These are phyloP conservation scores for Cryoendolithus antarcticus DNA, from an alignment of 2,329 filamentous ascomycete species.

Conservation along the genomic window DNA sequence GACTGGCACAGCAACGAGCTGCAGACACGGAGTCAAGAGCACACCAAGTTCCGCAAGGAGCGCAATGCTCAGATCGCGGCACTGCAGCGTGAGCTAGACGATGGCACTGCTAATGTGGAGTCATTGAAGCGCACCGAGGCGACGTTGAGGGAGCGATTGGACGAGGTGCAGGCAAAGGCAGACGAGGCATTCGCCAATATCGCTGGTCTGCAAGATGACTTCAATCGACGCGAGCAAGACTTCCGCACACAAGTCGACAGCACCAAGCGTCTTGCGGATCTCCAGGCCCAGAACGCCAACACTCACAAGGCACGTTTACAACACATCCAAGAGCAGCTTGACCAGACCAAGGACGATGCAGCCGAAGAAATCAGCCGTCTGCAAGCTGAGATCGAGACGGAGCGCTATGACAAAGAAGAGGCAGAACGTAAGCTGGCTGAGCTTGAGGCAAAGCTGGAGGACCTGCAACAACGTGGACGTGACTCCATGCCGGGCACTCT, in stretches of 20 bases:
- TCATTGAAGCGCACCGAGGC: conserved; percentile 68
- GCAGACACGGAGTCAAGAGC: conserved; percentile 77
- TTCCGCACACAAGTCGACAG: conserved; percentile 80
- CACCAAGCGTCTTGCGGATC: conserved; percentile 65
- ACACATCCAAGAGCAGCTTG: conserved; percentile 52
- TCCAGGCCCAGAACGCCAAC: conserved; percentile 64
- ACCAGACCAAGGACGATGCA: conserved; percentile 55
- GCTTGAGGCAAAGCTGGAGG: conserved; percentile 50
- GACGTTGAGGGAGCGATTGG: conserved; percentile 65
- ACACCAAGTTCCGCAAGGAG: conserved; percentile 84
- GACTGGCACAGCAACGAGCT: conserved; percentile 90
- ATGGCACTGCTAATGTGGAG: conserved; percentile 65
- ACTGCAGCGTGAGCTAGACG: conserved; percentile 78
- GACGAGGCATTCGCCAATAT: conserved; percentile 73
- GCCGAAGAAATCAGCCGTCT: conserved; percentile 42
- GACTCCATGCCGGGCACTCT: conserved; percentile 38
- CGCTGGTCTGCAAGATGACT: conserved; percentile 74
- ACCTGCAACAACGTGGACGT: conserved; percentile 32
- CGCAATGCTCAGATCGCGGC: conserved; percentile 83
- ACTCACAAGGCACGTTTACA: conserved; percentile 59
- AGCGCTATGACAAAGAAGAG: conserved; percentile 47
- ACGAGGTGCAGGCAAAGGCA: conserved; percentile 73
- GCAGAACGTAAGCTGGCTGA: conserved; percentile 53
- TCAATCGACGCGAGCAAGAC: conserved; percentile 69
- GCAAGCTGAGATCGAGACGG: conserved; percentile 38